Evolutionary conservation across 805 yeast species (phyloP), one percentile per base, ranked within the genome.

Genomic region (Lipomyces yamadae): DNA sequence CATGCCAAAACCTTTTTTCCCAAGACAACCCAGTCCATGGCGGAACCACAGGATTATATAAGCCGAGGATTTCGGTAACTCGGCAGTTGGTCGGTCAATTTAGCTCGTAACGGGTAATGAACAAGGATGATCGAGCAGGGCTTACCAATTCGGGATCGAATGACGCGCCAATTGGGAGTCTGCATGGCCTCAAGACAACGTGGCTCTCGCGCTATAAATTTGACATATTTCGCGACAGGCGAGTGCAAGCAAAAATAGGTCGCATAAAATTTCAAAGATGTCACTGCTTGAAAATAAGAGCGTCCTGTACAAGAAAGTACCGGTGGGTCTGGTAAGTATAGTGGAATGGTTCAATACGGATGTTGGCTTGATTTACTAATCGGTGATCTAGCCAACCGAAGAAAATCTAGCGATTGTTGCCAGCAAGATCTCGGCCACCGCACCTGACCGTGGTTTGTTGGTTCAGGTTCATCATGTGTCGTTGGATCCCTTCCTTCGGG

Each of bases 401-500:
- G 62, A 57, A 15, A 29, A 60, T 39, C 42, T 64, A 10, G 48
- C 39, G 29, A 30, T 60, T 15, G 56, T 37, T 13, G 3, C 64
- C 24, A 35, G 61, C 34, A 50, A 39, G 52, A 53, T 61, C 33
- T 30, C 63, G 11, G 15, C 55, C 15, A 18, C n/a, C 29, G 65
- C 65, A 2, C 70, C 68, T 11, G 58, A 35, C 32, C 82, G 80
- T 58, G 81, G 84, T 59, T 62, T 86, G 11, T 73, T 83, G 13
- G 76, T 85, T n/a, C 82, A 85, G 73, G 73, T 79, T 1, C 69
- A 82, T 55, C 82, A 80, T 66, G 68, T 86, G 8, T 84, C 89
- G 32, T 84, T 86, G 70, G 89, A 86, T 73, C 89, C 90, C 13
- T 85, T 88, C 18, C 88, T 85, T 72, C 85, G 87, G 75, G 80